Evolutionary conservation across 345 rosid genomes (phyloP).

Genomic region (Gossypium stocksii): DNA sequence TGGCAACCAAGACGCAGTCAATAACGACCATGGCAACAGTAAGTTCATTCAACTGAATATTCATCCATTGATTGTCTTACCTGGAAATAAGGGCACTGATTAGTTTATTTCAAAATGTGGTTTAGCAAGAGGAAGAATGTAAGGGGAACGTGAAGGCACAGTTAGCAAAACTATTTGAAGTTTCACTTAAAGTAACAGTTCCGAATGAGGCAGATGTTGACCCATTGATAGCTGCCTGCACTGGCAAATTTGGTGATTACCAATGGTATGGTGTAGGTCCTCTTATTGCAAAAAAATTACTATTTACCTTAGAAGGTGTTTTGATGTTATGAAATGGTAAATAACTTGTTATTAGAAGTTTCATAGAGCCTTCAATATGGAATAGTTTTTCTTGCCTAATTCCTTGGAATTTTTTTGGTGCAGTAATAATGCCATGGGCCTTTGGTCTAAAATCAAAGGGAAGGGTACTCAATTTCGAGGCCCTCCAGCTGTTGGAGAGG

Average conservation of each 20-base stretch:
- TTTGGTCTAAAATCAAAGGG: slow-evolving; percentile 71
- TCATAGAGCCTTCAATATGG: not conserved
- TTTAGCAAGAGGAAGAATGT: slow-evolving; percentile 47
- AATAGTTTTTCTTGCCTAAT: not conserved
- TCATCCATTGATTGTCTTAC: not conserved
- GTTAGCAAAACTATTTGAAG: slow-evolving; percentile 56
- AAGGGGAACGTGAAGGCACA: slow-evolving; percentile 57
- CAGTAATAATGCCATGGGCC: slow-evolving; percentile 94
- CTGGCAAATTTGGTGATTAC: slow-evolving; percentile 77
- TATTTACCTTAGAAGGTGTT: not conserved
- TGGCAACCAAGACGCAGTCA: slow-evolving; percentile 27
- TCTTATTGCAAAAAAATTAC: not conserved
- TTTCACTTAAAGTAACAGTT: slow-evolving; percentile 50
- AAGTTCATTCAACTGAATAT: slow-evolving; percentile 20
- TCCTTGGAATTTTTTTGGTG: slow-evolving; percentile 4
- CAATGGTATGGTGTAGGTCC: slow-evolving; percentile 54
- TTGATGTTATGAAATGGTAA: not conserved
- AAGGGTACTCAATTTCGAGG: slow-evolving; percentile 54
- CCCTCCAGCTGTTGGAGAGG: slow-evolving; percentile 91
- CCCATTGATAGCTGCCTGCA: slow-evolving; percentile 63
- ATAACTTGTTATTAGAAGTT: not conserved
- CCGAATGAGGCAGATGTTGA: slow-evolving; percentile 59
- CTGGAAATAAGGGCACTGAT: not conserved
- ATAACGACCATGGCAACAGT: slow-evolving; percentile 63
- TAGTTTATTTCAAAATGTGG: not conserved